A percentile compares a stretch with the other conserved stretches of the same genome.
phyloP scores from a whole-genome alignment of 352 stramenopile species.

The Phytopythium boreale region DNA sequence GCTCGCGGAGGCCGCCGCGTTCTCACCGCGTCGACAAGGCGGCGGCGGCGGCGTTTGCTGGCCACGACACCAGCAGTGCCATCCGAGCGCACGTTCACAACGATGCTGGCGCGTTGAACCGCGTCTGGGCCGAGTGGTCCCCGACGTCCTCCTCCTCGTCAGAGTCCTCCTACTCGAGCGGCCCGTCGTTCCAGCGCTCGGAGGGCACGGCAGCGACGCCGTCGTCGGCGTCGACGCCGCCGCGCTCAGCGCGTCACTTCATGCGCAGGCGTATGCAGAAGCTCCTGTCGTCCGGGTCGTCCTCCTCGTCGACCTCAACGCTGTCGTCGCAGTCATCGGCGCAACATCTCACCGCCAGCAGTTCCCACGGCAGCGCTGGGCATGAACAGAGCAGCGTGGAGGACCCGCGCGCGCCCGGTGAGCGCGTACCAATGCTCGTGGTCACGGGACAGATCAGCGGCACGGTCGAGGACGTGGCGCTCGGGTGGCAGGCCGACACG shows the following conservation, averaged over 20 bases:
- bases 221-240: background rate
- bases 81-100: background rate
- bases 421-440: constrained; percentile 29
- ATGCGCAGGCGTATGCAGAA: constrained; percentile 2
- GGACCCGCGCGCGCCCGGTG: constrained; percentile 2
- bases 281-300: constrained; percentile 2
- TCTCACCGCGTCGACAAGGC: background rate
- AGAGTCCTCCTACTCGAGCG: constrained; percentile 6
- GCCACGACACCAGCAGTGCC: background rate
- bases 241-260: background rate
- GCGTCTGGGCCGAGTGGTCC: constrained; percentile 3
- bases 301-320: constrained; percentile 1
- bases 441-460: constrained; percentile 34
- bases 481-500: constrained; percentile 41
- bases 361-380: background rate
- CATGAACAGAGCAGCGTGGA: background rate
- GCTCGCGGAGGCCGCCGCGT: constrained; percentile 17
- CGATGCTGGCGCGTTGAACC: background rate
- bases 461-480: constrained; percentile 36
- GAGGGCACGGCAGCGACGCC: background rate
- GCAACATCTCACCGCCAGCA: background rate
- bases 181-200: background rate
- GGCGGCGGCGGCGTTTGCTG: background rate
- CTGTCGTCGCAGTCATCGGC: background rate
- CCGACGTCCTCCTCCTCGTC: constrained; percentile 2